Evolutionary conservation across 108 stramenopile species (phyloP).

Genomic region (Skeletonema potamos): DNA sequence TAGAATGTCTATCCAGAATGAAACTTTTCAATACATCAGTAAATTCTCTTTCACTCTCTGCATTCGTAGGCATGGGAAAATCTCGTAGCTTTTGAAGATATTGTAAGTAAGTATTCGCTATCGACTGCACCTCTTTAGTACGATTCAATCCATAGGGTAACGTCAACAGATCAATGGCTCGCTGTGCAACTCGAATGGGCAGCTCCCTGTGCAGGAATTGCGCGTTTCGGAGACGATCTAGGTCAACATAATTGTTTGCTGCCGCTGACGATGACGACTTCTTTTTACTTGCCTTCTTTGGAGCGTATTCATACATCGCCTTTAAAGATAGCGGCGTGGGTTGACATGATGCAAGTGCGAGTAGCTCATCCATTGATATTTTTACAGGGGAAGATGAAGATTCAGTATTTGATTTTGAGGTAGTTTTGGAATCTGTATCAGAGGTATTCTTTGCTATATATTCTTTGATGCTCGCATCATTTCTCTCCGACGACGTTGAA

Average conservation of each 20-base stretch:
- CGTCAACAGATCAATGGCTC: slow-evolving; percentile 82
- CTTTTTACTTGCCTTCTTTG: slow-evolving; percentile 30
- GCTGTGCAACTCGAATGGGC: slow-evolving; percentile 91
- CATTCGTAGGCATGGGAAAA: slow-evolving; percentile 54
- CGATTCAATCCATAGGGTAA: slow-evolving; percentile 79
- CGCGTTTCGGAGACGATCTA: slow-evolving; percentile 79
- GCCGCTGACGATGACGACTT: slow-evolving; percentile 18
- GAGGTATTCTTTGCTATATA: neutral
- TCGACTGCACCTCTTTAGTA: slow-evolving; percentile 61
- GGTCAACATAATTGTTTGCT: slow-evolving; percentile 24
- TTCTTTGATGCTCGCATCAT: neutral
- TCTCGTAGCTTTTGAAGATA: slow-evolving; percentile 70
- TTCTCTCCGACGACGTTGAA: neutral
- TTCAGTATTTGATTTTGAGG: neutral
- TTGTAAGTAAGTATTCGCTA: slow-evolving; percentile 71
- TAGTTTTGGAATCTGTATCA: neutral
- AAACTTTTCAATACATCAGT: slow-evolving; percentile 48
- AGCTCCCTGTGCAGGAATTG: slow-evolving; percentile 89
- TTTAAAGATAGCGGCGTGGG: slow-evolving; percentile 78
- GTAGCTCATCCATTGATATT: slow-evolving; percentile 64
- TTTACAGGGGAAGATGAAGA: slow-evolving; percentile 11
- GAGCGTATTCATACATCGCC: slow-evolving; percentile 89
- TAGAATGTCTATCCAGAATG: slow-evolving; percentile 71
- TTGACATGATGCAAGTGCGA: slow-evolving; percentile 66
- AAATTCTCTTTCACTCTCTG: slow-evolving; percentile 65